These are phyloP conservation scores for Sesbania bispinosa DNA, from an alignment of 306 rosid species.

Conservation along the genomic window DNA sequence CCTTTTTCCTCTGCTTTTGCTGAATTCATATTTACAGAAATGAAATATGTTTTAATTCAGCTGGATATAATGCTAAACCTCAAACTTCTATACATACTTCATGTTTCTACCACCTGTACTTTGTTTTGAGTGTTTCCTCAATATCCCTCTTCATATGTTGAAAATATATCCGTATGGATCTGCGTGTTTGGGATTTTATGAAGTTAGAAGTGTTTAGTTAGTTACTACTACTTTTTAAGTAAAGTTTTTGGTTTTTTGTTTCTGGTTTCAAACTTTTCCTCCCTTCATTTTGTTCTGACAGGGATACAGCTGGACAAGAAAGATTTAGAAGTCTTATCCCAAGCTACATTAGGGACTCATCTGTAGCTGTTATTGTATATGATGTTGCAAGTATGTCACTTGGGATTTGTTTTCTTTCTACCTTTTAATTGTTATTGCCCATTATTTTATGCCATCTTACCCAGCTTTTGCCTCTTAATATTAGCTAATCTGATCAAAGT, in stretches of 20 bases:
- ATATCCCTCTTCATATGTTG: background rate
- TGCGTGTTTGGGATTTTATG: background rate
- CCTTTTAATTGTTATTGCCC: conserved; percentile 19
- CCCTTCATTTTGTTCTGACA: conserved; percentile 22
- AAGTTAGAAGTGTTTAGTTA: conserved; percentile 10
- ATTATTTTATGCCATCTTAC: background rate
- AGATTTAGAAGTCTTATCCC: conserved; percentile 69
- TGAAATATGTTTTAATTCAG: background rate
- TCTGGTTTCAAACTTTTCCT: background rate
- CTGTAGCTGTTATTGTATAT: conserved; percentile 58
- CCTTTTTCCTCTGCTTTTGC: background rate
- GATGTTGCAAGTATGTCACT: conserved; percentile 60
- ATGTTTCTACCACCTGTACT: background rate
- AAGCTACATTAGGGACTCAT: conserved; percentile 63
- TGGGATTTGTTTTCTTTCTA: conserved; percentile 2
- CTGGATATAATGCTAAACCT: background rate
- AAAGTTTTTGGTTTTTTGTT: background rate
- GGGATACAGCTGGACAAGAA: conserved; percentile 72
- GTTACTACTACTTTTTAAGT: background rate
- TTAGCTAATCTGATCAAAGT: background rate
- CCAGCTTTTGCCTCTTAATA: background rate
- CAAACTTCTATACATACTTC: background rate
- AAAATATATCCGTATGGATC: background rate
- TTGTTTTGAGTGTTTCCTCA: background rate
- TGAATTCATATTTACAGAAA: background rate